Conservation (phyloP, 2,329 filamentous ascomycete species). For the Coniochaeta ligniaria region DNA sequence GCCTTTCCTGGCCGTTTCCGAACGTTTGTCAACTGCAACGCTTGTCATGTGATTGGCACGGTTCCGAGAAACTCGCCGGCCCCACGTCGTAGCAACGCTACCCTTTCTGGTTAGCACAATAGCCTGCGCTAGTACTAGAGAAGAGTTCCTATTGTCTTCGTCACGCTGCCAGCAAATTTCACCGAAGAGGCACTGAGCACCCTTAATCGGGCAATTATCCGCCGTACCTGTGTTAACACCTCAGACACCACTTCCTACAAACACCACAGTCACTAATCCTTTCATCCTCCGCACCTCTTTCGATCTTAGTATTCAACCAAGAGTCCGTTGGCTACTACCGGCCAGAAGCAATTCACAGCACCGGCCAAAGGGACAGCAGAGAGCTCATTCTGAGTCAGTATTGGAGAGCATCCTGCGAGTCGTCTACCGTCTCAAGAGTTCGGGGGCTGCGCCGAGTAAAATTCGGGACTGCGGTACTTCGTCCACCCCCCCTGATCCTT, state of each 20-base stretch:
- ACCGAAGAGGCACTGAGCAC: no score
- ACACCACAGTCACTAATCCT: background rate
- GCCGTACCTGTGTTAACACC: no score
- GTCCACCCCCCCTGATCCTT: background rate
- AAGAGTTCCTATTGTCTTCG: background rate
- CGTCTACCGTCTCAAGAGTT: background rate
- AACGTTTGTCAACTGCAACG: background rate
- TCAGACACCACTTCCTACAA: no score
- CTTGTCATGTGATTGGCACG: slow-evolving; percentile 1
- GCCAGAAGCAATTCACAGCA: background rate
- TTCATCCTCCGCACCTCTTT: background rate
- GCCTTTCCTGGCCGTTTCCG: background rate
- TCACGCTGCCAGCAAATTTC: background rate
- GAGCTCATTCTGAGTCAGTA: background rate
- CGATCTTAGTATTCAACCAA: background rate
- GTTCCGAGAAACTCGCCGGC: background rate
- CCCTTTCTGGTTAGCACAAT: background rate
- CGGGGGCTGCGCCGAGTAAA: background rate
- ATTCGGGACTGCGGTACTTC: slow-evolving; percentile 1
- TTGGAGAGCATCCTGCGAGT: background rate
- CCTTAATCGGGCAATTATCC: no score
- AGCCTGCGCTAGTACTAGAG: background rate
- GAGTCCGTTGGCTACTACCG: background rate
- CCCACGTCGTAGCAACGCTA: background rate
- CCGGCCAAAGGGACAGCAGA: background rate